phyloP scores from a whole-genome alignment of 345 rosid genomes.

The Hypericum perforatum region DNA sequence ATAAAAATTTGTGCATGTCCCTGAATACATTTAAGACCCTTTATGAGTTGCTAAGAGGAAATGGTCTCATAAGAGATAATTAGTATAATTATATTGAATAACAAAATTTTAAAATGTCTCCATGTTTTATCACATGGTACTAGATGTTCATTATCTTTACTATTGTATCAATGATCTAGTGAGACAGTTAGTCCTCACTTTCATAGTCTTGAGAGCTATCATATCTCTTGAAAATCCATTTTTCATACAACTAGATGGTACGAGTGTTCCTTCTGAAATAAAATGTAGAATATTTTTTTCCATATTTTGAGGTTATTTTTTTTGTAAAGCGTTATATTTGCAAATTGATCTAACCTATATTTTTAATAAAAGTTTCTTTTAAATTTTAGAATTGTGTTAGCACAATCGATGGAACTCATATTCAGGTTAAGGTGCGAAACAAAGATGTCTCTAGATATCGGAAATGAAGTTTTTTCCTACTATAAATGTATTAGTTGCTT shows the following conservation, averaged over 20 bases:
- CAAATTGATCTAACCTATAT: too few relatives aligned
- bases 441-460: background rate
- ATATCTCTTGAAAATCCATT: background rate
- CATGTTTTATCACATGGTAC: too few relatives aligned
- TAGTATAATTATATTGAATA: too few relatives aligned
- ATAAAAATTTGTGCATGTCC: too few relatives aligned
- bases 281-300: background rate
- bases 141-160: too few relatives aligned
- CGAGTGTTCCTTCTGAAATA: background rate
- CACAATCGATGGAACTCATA: background rate
- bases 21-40: too few relatives aligned
- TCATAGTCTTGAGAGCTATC: background rate
- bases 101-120: too few relatives aligned
- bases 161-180: too few relatives aligned
- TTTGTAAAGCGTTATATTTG: background rate
- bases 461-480: constrained; percentile 2
- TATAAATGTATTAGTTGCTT: constrained; percentile 3
- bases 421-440: background rate
- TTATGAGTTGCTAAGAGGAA: too few relatives aligned
- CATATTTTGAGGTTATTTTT: background rate
- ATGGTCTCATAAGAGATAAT: too few relatives aligned
- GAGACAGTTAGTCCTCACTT: too few relatives aligned
- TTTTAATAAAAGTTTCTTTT: too few relatives aligned
- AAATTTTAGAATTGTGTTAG: background rate
- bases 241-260: background rate